Evolutionary conservation across 83 land plant genomes (phyloP).

Genomic region (Picea mariana): DNA sequence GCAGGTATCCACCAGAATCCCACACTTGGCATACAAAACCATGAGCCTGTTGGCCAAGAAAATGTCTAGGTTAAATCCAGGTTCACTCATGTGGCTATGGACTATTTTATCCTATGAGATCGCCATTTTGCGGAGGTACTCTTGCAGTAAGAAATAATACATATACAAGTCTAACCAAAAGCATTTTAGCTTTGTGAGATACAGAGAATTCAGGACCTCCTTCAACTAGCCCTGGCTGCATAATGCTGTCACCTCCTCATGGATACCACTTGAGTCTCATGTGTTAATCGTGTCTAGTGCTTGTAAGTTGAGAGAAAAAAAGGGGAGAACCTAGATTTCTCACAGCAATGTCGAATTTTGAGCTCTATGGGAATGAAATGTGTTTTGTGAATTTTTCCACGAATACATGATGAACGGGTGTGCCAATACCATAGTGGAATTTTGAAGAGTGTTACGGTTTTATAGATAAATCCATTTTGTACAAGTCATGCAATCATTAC

Average conservation of each 20-base stretch:
- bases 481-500: no score
- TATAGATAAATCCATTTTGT: no score
- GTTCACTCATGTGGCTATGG: slow-evolving; percentile 20
- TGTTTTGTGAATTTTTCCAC: no score
- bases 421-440: no score
- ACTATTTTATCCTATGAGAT: slow-evolving; percentile 13
- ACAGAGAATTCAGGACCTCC: not conserved
- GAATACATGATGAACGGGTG: no score
- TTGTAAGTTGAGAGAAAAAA: not conserved
- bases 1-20: not conserved
- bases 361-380: not conserved
- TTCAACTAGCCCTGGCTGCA: not conserved
- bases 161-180: not conserved
- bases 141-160: not conserved
- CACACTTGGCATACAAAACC: slow-evolving; percentile 10
- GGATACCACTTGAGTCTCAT: not conserved
- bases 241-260: not conserved
- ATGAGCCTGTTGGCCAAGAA: slow-evolving; percentile 22
- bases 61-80: slow-evolving; percentile 41
- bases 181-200: not conserved
- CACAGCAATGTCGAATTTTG: not conserved
- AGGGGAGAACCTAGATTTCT: not conserved
- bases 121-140: not conserved
- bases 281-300: not conserved
- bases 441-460: no score